A percentile compares a stretch with the other conserved stretches of the same genome.
Evolutionary conservation across 352 stramenopile genomes (phyloP).

Genomic region (Pythium oligandrum): DNA sequence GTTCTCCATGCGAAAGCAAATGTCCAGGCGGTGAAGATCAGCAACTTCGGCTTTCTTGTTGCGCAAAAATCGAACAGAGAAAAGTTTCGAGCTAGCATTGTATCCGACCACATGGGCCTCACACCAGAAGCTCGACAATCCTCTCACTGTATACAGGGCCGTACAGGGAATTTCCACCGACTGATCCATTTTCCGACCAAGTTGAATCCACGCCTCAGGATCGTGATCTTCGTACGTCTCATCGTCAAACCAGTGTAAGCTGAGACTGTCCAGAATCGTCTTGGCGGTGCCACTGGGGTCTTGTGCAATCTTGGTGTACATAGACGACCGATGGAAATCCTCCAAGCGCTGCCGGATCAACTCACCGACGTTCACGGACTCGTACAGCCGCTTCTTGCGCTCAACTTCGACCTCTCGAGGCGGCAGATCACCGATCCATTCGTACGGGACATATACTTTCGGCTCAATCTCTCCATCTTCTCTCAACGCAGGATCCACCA

Average conservation of each 20-base stretch:
- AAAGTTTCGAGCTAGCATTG: conserved; percentile 31
- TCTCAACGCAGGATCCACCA: conserved; percentile 21
- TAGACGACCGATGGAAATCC: conserved; percentile 24
- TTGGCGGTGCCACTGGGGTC: conserved; percentile 25
- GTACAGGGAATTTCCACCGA: conserved; percentile 67
- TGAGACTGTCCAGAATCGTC: conserved; percentile 52
- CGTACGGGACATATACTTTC: conserved; percentile 47
- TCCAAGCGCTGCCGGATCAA: conserved; percentile 24
- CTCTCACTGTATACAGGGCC: conserved; percentile 57
- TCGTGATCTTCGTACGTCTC: conserved; percentile 73
- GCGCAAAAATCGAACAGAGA: conserved; percentile 59
- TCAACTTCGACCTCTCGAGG: conserved; percentile 45
- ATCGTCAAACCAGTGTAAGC: conserved; percentile 74
- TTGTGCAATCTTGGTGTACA: conserved; percentile 24
- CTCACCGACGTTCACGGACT: conserved; percentile 28
- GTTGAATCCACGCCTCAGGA: conserved; percentile 54
- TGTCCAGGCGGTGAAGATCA: conserved; percentile 44
- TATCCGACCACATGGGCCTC: conserved; percentile 59
- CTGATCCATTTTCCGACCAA: conserved; percentile 41
- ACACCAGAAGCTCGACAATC: conserved; percentile 57
- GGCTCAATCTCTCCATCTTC: conserved; percentile 38
- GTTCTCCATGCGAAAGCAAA: conserved; percentile 84
- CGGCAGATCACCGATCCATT: conserved; percentile 24
- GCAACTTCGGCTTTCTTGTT: conserved; percentile 54
- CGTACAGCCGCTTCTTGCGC: conserved; percentile 36